Conservation (phyloP, 257 asterid species). For the Marsdenia floribunda region DNA sequence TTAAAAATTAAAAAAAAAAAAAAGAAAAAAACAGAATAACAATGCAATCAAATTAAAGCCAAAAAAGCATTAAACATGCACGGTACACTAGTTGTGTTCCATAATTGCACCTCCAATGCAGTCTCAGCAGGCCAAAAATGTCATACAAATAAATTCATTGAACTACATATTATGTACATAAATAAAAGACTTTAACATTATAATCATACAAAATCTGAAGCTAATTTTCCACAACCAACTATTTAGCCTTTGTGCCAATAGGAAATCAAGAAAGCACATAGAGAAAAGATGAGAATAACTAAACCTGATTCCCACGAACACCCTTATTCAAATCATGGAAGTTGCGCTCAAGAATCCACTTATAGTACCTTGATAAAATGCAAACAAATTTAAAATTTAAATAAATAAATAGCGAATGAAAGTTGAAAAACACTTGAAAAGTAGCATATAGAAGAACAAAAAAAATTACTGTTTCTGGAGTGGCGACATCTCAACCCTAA, state of each 20-base stretch:
- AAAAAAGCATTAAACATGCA: not conserved
- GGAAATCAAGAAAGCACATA: not conserved
- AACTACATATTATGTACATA: not conserved
- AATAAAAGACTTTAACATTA: not conserved
- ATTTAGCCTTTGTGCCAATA: not conserved
- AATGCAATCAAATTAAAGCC: not conserved
- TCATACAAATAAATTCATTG: not conserved
- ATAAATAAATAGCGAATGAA: constrained; percentile 3
- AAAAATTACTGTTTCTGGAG: constrained; percentile 90
- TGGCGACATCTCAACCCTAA: constrained; percentile 99
- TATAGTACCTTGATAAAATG: constrained; percentile 63
- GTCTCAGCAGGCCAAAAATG: not conserved
- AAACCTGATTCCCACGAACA: constrained; percentile 97
- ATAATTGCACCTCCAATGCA: not conserved
- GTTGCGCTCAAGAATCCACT: constrained; percentile 98
- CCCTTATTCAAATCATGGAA: constrained; percentile 97
- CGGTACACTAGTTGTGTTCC: not conserved
- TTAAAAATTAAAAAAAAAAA: too few species aligned
- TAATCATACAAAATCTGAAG: not conserved
- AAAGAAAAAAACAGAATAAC: not conserved
- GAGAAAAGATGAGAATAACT: not conserved
- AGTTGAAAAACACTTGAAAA: not conserved
- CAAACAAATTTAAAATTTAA: not conserved
- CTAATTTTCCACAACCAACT: not conserved
- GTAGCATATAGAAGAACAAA: not conserved